These are phyloP conservation scores for Ophiocordyceps camponoti-floridani DNA, from an alignment of 2,329 filamentous ascomycete genomes.

Conservation along the genomic window DNA sequence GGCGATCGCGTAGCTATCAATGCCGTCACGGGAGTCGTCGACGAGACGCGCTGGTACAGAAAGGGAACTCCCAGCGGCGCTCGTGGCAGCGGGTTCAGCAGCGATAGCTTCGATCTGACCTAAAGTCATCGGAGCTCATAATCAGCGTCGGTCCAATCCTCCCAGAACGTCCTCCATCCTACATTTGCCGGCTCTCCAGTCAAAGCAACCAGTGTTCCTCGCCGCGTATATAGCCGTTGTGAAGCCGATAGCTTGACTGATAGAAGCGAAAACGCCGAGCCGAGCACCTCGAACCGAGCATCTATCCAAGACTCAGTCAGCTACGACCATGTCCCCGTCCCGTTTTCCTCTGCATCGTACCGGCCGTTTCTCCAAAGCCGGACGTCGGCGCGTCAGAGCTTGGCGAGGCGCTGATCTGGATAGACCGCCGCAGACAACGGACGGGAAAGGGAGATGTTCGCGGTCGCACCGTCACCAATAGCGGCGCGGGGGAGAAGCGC, in stretches of 20 bases:
- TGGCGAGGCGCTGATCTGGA: constrained; percentile 45
- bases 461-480: not conserved
- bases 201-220: constrained; percentile 78
- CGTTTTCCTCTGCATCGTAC: constrained; percentile 14
- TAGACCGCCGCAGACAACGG: constrained; percentile 16
- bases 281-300: constrained; percentile 86
- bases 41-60: constrained; percentile 80
- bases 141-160: not conserved
- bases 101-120: constrained; percentile 75
- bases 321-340: not conserved
- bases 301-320: constrained; percentile 32
- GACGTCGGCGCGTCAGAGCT: constrained; percentile 34
- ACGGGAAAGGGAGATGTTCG: not conserved
- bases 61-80: constrained; percentile 77
- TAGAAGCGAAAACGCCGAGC: constrained; percentile 80
- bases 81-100: constrained; percentile 70
- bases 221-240: constrained; percentile 79
- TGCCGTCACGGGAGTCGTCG: constrained; percentile 73
- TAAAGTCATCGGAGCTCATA: constrained; percentile 17
- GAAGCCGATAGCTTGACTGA: constrained; percentile 87
- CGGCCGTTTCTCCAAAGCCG: constrained; percentile 31
- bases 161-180: constrained; percentile 9
- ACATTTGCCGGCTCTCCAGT: constrained; percentile 86
- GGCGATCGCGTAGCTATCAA: constrained; percentile 78
- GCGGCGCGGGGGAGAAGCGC: not conserved